Evolutionary conservation across 768 basidiomycete species (phyloP).

Genomic region (Agrocybe chaxingu): DNA sequence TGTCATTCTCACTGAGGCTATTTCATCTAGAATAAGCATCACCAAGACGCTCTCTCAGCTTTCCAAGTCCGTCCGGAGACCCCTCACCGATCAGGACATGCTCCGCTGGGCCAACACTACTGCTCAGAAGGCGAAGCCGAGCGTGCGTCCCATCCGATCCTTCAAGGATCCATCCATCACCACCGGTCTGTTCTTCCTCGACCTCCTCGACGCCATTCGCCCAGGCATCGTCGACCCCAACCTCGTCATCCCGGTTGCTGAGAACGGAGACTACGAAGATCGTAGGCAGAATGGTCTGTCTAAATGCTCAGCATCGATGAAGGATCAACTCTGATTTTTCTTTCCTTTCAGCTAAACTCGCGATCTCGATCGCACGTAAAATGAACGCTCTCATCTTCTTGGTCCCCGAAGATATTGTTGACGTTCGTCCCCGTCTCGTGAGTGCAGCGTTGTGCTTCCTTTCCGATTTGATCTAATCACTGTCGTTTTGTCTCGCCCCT

Average conservation of each 20-base stretch:
- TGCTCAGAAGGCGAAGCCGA: slow-evolving; percentile 66
- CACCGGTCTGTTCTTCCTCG: slow-evolving; percentile 90
- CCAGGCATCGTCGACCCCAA: slow-evolving; percentile 94
- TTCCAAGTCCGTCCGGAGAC: slow-evolving; percentile 69
- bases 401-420: slow-evolving; percentile 96
- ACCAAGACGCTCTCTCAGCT: slow-evolving; percentile 83
- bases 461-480: not conserved
- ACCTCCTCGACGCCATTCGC: slow-evolving; percentile 84
- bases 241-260: slow-evolving; percentile 63
- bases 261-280: slow-evolving; percentile 75
- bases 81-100: slow-evolving; percentile 90
- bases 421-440: slow-evolving; percentile 87
- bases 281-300: slow-evolving; percentile 84
- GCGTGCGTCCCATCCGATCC: slow-evolving; percentile 68
- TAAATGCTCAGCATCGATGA: not conserved
- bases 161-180: slow-evolving; percentile 93
- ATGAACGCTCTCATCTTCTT: slow-evolving; percentile 95
- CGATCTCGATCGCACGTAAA: slow-evolving; percentile 98
- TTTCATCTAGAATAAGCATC: slow-evolving; percentile 69
- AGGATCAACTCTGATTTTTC: not conserved
- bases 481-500: not conserved
- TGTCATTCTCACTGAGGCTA: not conserved
- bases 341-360: slow-evolving; percentile 74
- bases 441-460: slow-evolving; percentile 22
- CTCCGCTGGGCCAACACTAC: slow-evolving; percentile 95